These are phyloP conservation scores for Aurantiochytrium sp. DNA, from an alignment of 108 stramenopile species.

Conservation along the genomic window DNA sequence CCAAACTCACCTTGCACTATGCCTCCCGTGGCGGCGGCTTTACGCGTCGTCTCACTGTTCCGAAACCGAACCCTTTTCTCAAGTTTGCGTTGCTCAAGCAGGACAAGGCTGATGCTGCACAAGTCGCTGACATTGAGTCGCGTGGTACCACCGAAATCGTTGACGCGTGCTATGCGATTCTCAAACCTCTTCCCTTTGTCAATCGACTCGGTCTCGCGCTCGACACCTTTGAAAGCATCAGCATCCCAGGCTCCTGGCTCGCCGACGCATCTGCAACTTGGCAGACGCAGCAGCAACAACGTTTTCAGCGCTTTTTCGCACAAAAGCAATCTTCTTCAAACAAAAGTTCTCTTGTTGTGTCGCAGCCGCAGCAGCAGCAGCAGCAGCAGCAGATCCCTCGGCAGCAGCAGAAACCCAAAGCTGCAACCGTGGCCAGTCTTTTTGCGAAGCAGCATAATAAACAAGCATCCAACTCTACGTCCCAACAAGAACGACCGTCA, in stretches of 20 bases:
- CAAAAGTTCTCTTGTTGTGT: too few relatives aligned
- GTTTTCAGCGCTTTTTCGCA: not conserved
- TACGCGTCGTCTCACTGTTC: not conserved
- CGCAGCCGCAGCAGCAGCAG: too few relatives aligned
- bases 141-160: not conserved
- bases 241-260: not conserved
- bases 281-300: not conserved
- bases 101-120: not conserved
- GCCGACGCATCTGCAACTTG: not conserved
- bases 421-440: too few relatives aligned
- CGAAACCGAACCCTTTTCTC: not conserved
- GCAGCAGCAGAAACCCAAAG: too few relatives aligned
- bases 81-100: not conserved
- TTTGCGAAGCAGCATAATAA: too few relatives aligned
- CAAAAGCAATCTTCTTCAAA: too few relatives aligned
- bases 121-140: not conserved
- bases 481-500: too few relatives aligned
- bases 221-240: not conserved
- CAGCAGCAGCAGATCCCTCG: too few relatives aligned
- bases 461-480: too few relatives aligned
- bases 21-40: not conserved
- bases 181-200: not conserved
- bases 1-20: not conserved
- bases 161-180: not conserved
- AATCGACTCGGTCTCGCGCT: not conserved